Conservation (phyloP, 345 rosid genomes). For the Lenwebbia sp. region DNA sequence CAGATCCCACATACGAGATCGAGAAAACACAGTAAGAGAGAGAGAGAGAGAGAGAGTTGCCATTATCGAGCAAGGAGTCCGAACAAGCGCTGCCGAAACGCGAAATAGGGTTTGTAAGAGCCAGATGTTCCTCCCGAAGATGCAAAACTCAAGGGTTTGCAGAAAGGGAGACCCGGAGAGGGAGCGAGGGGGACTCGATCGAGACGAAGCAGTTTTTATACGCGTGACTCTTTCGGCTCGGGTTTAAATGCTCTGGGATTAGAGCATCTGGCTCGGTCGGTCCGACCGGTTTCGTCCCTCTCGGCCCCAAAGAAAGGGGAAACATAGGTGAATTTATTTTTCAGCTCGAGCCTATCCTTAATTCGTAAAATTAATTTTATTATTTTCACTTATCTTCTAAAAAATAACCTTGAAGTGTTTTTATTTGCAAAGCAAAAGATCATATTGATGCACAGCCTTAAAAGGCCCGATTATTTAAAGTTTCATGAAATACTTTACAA, state of each 20-base stretch:
- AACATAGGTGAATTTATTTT: neutral
- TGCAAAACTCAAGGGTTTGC: neutral
- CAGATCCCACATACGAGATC: neutral
- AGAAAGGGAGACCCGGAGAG: neutral
- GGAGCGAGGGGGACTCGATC: fast-evolving
- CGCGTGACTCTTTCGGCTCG: neutral
- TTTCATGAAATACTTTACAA: neutral
- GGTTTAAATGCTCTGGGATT: neutral
- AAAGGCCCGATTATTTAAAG: neutral
- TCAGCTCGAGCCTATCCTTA: neutral
- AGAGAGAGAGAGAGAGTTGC: neutral
- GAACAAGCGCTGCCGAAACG: neutral
- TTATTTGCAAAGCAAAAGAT: neutral
- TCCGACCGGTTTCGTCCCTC: neutral
- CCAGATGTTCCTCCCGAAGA: neutral
- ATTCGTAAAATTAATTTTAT: neutral
- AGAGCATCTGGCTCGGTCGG: neutral
- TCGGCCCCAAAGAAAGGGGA: neutral
- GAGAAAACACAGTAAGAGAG: neutral
- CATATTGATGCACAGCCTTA: neutral
- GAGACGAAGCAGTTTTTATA: neutral
- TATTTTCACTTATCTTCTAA: neutral
- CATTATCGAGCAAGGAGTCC: neutral
- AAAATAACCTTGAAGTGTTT: neutral
- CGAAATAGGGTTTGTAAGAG: neutral